Percentiles rank a stretch among this genome's conserved stretches.
phyloP scores from a whole-genome alignment of 2,329 filamentous ascomycete species.

The Pestalotiopsis sp. region DNA sequence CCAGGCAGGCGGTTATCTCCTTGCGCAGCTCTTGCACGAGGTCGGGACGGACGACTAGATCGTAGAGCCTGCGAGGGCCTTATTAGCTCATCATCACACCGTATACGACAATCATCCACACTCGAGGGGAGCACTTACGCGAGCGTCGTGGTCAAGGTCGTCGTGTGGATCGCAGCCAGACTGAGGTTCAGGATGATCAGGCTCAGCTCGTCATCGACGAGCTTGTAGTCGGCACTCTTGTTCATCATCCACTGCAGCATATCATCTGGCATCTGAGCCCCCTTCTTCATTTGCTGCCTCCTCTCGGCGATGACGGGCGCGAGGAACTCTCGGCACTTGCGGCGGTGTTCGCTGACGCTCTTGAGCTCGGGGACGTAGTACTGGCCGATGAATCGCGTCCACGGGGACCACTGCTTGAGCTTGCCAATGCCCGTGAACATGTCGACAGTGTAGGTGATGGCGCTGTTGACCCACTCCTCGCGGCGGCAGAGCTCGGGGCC shows the following conservation, averaged over 20 bases:
- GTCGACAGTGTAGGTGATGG: slow-evolving; percentile 49
- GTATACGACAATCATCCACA: not conserved
- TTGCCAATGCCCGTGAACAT: slow-evolving; percentile 35
- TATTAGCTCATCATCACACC: not conserved
- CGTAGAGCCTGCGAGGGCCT: slow-evolving; percentile 39
- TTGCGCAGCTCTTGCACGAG: slow-evolving; percentile 49
- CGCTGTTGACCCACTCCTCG: slow-evolving; percentile 45
- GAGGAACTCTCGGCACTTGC: slow-evolving; percentile 27
- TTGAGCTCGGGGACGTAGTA: slow-evolving; percentile 35
- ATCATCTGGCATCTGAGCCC: slow-evolving; percentile 39
- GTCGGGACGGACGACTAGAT: slow-evolving; percentile 49
- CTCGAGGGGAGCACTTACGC: slow-evolving; percentile 28
- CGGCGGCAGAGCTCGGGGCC: slow-evolving; percentile 47
- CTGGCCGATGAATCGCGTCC: slow-evolving; percentile 36
- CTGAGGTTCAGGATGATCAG: slow-evolving; percentile 42
- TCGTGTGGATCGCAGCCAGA: slow-evolving; percentile 54
- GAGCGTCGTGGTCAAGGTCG: slow-evolving; percentile 42
- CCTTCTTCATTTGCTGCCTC: slow-evolving; percentile 20
- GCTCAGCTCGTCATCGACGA: slow-evolving; percentile 34
- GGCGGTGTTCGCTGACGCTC: slow-evolving; percentile 31
- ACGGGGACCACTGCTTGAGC: slow-evolving; percentile 26
- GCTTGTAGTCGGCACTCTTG: slow-evolving; percentile 30
- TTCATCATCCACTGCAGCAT: slow-evolving; percentile 49
- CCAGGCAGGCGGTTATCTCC: slow-evolving; percentile 44
- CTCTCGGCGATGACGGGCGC: slow-evolving; percentile 35